Base-by-base conservation (phyloP, 441 rosid genomes). In the Populus tomentosa region DNA sequence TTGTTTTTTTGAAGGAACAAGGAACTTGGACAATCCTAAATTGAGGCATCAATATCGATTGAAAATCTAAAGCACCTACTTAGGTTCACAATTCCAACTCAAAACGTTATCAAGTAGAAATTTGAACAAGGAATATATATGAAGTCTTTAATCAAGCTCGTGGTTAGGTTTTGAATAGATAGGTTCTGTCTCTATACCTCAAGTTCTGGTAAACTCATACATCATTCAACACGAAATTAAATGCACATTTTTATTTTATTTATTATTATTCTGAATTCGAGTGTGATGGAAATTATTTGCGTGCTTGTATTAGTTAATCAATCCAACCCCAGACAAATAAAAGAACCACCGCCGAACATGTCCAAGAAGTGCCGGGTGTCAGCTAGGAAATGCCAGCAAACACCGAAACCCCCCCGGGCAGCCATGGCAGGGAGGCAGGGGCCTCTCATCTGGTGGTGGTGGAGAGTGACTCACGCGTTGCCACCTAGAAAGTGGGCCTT, bases 341-440 rank as follows among this genome's bases (percentile, higher is more conserved):
- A 14, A 14, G 56, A 68, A 68, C 21, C 23, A 59, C 38, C 36
- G 35, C 69, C 70, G 64, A 71, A 64, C 35, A 10, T 67, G 79
- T 75, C 70, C 26, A 18, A 18, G 32, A 30, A 10, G 7, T 75
- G 81, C 80, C 75, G 75, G 69, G 28, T 59, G 32, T 5, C 40
- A 11, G 32, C 36, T 7, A 38, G 59, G 77, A 42, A 71, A 32
- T 77, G 85, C 81, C 83, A 80, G 76, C 79, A 76, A 50, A 50
- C 56, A 14, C 56, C 56, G 0, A 1, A 50, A 1, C 56, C 56
- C 56, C 56, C 7, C 18, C 20, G 0, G 56, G 7, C 20, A 14
- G 20, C 1, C 20, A 14, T 14, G 56, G 20, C 20, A 5, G 32
- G 32, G 32, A n/a, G 40, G 38, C 24, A 35, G 68, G 56, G 18